A percentile compares a stretch with the other conserved stretches of the same genome.
Evolutionary conservation across 1,139 yeast genomes (phyloP).

Genomic region (Taphrina communis): DNA sequence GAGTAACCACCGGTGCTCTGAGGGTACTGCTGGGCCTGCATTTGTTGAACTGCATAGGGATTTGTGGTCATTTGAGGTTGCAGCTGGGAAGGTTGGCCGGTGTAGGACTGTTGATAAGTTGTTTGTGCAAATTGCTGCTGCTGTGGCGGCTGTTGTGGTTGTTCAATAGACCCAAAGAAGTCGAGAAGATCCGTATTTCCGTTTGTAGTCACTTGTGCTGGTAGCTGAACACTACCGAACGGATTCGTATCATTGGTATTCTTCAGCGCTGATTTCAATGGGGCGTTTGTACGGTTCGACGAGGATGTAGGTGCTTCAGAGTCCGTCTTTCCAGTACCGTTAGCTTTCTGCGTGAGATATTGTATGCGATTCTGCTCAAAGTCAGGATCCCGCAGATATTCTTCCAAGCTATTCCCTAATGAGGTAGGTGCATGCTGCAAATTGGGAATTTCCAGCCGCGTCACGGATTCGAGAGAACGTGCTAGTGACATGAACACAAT

Average conservation of each 20-base stretch:
- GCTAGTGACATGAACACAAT: conserved; percentile 87
- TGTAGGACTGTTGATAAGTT: not conserved
- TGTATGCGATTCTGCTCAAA: conserved; percentile 80
- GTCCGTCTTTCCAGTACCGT: conserved; percentile 47
- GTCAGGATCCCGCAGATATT: conserved; percentile 83
- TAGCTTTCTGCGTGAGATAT: conserved; percentile 69
- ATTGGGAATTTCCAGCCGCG: conserved; percentile 91
- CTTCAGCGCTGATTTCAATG: conserved; percentile 47
- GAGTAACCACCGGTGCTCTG: conserved; percentile 37
- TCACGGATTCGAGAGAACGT: conserved; percentile 81
- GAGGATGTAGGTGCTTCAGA: no score
- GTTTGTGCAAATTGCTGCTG: conserved; percentile 27
- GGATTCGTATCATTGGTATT: conserved; percentile 47
- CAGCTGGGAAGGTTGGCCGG: not conserved
- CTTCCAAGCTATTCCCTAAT: conserved; percentile 81
- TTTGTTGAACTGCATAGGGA: not conserved
- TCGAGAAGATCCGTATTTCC: conserved; percentile 46
- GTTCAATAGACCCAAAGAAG: conserved; percentile 47
- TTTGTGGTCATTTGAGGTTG: conserved; percentile 24
- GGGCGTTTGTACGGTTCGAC: conserved; percentile 46
- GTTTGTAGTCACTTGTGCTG: conserved; percentile 30
- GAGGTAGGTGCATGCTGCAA: conserved; percentile 95
- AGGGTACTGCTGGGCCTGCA: conserved; percentile 45
- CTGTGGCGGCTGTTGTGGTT: conserved; percentile 42
- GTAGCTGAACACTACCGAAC: conserved; percentile 42